Base-by-base conservation (phyloP, 139 green algal species). In the Desmodesmus armatus region DNA sequence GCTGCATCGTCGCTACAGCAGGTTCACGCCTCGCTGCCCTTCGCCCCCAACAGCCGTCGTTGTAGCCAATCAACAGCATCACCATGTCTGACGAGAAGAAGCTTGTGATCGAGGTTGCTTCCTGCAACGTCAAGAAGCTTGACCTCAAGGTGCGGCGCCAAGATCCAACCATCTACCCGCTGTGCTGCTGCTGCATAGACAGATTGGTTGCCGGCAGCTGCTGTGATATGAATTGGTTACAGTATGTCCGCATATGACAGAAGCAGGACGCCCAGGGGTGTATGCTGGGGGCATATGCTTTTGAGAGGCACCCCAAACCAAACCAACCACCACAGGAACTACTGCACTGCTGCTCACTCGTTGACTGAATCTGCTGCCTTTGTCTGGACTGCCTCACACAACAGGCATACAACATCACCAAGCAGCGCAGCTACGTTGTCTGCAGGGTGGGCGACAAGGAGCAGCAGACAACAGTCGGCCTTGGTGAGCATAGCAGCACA, bases 111-210 rank as follows among this genome's bases (percentile, higher is more conserved):
- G 41, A 89, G 65, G 86, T 88, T 40, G 55, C 84, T 3, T 82
- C 67, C 49, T 88, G 84, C 69, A 88, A 88, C 58, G 84, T 92
- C 37, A 92, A 92, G 85, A 92, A 92, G 87, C 63, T 92, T 43
- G 89, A 92, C 78, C 65, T 90, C 23, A 92, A 92, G 87, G 87
- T 89, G 33, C n/a, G 25, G 23, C 37, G 41, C 47, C 81, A 33
- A 6, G 23, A 40, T 60, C 21, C n/a, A n/a, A n/a, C n/a, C n/a
- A n/a, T n/a, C n/a, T n/a, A n/a, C n/a, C 67, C 67, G 6, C 33
- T 29, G 51, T 6, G 29, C 74, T n/a, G 31, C 65, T 41, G 25
- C 65, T 37, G n/a, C n/a, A n/a, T n/a, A n/a, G n/a, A n/a, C n/a
- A n/a, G n/a, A n/a, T n/a, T n/a, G n/a, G n/a, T n/a, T n/a, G n/a